Evolutionary conservation across 2,329 filamentous ascomycete species (phyloP).

Genomic region (Pyricularia pennisetigena): DNA sequence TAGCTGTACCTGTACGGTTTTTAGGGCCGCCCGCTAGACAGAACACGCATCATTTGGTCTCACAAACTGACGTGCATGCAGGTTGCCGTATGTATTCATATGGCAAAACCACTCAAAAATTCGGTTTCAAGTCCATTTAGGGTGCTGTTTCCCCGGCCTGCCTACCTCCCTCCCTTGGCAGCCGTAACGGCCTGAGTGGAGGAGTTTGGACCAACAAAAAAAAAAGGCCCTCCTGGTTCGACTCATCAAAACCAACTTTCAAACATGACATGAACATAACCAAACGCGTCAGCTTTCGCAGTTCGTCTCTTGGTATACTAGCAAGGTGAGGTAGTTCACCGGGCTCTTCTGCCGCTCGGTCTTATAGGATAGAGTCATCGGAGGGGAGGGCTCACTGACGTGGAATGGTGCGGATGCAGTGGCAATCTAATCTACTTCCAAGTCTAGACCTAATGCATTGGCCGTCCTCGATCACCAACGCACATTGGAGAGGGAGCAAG

Average conservation of each 20-base stretch:
- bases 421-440: not conserved
- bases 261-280: not conserved
- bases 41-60: not conserved
- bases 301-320: not conserved
- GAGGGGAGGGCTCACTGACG: not conserved
- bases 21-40: not conserved
- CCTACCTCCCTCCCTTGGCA: not conserved
- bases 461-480: too few relatives aligned
- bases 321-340: not conserved
- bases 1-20: not conserved
- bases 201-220: too few relatives aligned
- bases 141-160: not conserved
- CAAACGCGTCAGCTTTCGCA: not conserved
- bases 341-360: not conserved
- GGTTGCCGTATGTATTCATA: not conserved
- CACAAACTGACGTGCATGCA: not conserved
- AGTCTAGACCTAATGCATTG: not conserved
- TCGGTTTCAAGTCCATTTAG: too few relatives aligned
- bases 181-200: not conserved
- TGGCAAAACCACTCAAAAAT: not conserved
- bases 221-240: not conserved
- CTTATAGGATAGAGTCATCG: not conserved
- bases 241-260: not conserved
- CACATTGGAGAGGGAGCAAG: not conserved
- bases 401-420: not conserved